Conservation (phyloP, 208 protist species). For the Angomonas deanei region DNA sequence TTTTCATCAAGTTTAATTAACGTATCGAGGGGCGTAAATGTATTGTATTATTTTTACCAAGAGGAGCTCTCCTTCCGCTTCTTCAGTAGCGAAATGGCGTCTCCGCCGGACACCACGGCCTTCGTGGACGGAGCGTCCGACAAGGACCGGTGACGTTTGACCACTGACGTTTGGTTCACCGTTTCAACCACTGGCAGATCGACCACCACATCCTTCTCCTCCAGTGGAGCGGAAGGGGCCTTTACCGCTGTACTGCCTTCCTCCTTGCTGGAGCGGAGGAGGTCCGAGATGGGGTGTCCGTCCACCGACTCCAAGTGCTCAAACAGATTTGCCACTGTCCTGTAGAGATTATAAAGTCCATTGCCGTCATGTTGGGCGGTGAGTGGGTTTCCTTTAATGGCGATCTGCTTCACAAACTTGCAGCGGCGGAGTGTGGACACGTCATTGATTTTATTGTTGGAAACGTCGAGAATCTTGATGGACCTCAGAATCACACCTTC, state of each 20-base stretch:
- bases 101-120: conserved; percentile 6
- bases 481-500: conserved; percentile 80
- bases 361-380: conserved; percentile 20
- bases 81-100: conserved; percentile 1
- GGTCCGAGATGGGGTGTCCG: conserved; percentile 21
- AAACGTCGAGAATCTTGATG: conserved; percentile 79
- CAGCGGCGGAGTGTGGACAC: conserved; percentile 69
- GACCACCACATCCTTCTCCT: conserved; percentile 10
- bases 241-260: neutral
- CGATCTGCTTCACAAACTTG: conserved; percentile 59
- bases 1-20: no score
- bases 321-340: conserved; percentile 26
- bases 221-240: neutral
- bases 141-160: neutral
- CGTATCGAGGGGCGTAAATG: no score
- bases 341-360: conserved; percentile 19
- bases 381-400: conserved; percentile 65
- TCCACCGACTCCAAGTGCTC: conserved; percentile 35
- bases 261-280: neutral
- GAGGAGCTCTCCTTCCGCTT: conserved; percentile 10
- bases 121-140: neutral
- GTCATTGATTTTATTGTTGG: conserved; percentile 48
- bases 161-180: neutral
- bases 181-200: neutral
- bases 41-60: conserved; percentile 9